Conservation (phyloP, 805 yeast genomes). For the Candida ficus region DNA sequence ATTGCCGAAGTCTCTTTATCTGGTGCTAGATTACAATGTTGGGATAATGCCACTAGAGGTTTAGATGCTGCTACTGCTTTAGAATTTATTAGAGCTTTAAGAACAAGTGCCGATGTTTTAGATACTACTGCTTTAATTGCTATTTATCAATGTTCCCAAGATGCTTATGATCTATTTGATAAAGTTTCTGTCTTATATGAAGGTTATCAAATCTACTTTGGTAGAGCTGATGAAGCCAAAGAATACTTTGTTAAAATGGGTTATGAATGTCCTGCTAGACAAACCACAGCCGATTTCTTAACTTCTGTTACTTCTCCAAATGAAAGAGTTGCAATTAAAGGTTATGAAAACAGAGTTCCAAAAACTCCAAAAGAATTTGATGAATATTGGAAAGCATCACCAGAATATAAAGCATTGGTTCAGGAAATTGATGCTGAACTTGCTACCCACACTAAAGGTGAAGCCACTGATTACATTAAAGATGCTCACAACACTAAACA, state of each 20-base stretch:
- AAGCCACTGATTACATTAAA: constrained; percentile 30
- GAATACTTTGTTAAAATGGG: constrained; percentile 50
- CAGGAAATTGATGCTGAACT: constrained; percentile 35
- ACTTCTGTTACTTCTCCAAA: constrained; percentile 50
- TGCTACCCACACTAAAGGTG: not conserved
- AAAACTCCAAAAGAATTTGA: constrained; percentile 47
- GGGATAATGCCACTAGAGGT: constrained; percentile 65
- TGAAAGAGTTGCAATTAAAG: constrained; percentile 40
- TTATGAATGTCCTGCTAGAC: constrained; percentile 49
- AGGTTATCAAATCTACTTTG: constrained; percentile 53
- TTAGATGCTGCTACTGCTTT: constrained; percentile 59
- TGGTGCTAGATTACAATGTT: constrained; percentile 46
- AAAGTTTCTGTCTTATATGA: constrained; percentile 49
- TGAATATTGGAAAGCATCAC: constrained; percentile 44
- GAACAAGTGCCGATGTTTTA: constrained; percentile 43
- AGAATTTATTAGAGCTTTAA: constrained; percentile 50
- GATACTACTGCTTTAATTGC: constrained; percentile 56
- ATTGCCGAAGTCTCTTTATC: constrained; percentile 54
- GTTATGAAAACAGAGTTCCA: constrained; percentile 46
- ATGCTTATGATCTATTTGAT: constrained; percentile 49
- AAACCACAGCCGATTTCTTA: constrained; percentile 55
- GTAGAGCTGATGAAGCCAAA: constrained; percentile 41
- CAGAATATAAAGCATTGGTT: constrained; percentile 35
- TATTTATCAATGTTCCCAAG: constrained; percentile 55
- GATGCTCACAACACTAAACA: constrained; percentile 50